Evolutionary conservation across 2,329 filamentous ascomycete species (phyloP).

Genomic region (Fusarium avenaceum): DNA sequence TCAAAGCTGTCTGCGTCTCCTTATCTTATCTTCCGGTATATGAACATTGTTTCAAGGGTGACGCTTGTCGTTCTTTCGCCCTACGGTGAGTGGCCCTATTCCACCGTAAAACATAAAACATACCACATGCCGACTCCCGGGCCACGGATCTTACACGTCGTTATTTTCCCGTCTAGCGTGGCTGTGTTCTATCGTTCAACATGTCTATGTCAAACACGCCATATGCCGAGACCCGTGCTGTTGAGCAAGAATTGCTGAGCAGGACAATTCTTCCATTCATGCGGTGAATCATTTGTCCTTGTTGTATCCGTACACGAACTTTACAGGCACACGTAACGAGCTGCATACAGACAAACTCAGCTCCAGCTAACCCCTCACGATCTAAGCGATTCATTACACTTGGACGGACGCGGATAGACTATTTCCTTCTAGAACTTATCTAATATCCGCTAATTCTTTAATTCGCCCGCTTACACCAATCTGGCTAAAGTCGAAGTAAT

Average conservation of each 20-base stretch:
- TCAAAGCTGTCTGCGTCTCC: too few species aligned
- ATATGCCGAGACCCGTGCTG: slow-evolving; percentile 10
- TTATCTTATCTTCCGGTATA: background rate
- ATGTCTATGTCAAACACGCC: slow-evolving; percentile 2
- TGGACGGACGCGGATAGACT: background rate
- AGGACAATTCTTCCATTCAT: background rate
- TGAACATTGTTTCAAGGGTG: slow-evolving; percentile 18
- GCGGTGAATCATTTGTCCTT: background rate
- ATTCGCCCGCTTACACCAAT: slow-evolving; percentile 28
- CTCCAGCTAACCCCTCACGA: background rate
- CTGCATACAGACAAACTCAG: background rate
- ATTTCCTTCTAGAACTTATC: slow-evolving; percentile 9
- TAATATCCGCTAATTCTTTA: slow-evolving; percentile 13
- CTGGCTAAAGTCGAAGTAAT: slow-evolving; percentile 8
- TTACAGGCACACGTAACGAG: background rate
- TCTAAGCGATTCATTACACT: background rate
- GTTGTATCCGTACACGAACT: background rate
- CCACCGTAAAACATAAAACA: background rate
- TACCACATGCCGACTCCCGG: background rate
- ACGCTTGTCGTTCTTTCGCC: background rate
- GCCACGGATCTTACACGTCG: background rate
- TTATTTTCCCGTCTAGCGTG: background rate
- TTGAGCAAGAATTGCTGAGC: background rate
- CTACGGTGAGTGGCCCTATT: background rate
- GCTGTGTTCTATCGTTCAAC: background rate